Evolutionary conservation across 306 rosid species (phyloP).

Genomic region (Corylus heterophylla): DNA sequence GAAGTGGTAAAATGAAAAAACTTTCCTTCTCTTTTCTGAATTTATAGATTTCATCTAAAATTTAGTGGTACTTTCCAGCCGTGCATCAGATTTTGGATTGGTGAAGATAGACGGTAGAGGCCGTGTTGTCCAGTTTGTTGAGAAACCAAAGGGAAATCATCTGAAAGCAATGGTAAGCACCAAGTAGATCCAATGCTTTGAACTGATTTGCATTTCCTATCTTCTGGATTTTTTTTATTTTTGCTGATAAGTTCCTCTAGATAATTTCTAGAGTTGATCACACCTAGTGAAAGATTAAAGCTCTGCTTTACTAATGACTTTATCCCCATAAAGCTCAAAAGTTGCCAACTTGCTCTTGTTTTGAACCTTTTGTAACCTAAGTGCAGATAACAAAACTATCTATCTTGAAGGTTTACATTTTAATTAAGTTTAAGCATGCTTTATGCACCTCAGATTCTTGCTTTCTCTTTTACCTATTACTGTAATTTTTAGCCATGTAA

Average conservation of each 20-base stretch:
- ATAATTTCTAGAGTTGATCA: constrained; percentile 5
- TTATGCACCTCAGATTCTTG: neutral
- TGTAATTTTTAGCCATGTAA: neutral
- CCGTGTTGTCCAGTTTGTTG: constrained; percentile 61
- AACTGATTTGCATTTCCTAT: constrained; percentile 3
- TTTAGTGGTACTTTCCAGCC: constrained; percentile 54
- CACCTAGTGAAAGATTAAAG: neutral
- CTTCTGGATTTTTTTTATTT: neutral
- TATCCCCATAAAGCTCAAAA: neutral
- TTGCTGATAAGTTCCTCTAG: neutral
- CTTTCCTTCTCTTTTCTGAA: neutral
- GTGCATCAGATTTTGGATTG: constrained; percentile 85
- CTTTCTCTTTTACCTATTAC: neutral
- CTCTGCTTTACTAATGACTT: constrained; percentile 8
- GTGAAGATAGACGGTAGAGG: constrained; percentile 77
- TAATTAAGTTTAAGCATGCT: neutral
- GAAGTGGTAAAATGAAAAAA: neutral
- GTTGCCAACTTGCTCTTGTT: neutral
- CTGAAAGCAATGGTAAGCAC: constrained; percentile 73
- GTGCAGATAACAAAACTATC: neutral
- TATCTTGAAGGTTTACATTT: neutral
- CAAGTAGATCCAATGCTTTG: neutral
- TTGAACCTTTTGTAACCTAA: neutral
- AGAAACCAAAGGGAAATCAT: constrained; percentile 73
- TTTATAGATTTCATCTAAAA: constrained; percentile 12